phyloP scores from a whole-genome alignment of 176 grass and related monocot genomes.

The Carex parvula region DNA sequence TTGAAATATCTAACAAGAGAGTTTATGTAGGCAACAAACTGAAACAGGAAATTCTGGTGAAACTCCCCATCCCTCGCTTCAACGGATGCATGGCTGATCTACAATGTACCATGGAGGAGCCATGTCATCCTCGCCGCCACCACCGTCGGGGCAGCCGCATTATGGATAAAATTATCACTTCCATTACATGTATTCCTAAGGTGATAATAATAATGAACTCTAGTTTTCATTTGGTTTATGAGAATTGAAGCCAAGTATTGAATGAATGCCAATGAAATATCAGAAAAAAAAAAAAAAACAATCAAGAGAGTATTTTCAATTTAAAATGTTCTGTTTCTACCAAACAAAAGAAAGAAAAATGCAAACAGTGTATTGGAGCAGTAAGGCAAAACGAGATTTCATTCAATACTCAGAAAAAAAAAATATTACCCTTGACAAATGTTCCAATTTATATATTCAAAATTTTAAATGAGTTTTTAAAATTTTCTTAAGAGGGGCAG shows the following conservation, averaged over 20 bases:
- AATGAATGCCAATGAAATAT: neutral
- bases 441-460: neutral
- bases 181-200: conserved; percentile 21
- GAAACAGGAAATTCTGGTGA: conserved; percentile 12
- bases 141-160: conserved; percentile 12
- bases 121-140: conserved; percentile 12
- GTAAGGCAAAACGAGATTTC: neutral
- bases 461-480: neutral
- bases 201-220: neutral
- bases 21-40: conserved; percentile 5
- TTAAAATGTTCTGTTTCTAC: no score
- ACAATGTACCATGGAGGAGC: neutral
- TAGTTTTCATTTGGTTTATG: neutral
- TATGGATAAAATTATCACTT: conserved; percentile 25
- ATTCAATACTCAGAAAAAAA: neutral
- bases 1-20: conserved; percentile 10
- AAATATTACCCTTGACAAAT: neutral
- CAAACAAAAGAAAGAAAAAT: neutral
- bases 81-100: conserved; percentile 19
- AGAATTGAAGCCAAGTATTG: neutral
- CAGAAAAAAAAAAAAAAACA: no score
- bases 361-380: neutral
- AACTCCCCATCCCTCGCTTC: neutral
- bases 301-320: no score
- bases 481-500: conserved; percentile 15